Evolutionary conservation across 1,284 basidiomycete species (phyloP).

Genomic region (Serendipita sp.): DNA sequence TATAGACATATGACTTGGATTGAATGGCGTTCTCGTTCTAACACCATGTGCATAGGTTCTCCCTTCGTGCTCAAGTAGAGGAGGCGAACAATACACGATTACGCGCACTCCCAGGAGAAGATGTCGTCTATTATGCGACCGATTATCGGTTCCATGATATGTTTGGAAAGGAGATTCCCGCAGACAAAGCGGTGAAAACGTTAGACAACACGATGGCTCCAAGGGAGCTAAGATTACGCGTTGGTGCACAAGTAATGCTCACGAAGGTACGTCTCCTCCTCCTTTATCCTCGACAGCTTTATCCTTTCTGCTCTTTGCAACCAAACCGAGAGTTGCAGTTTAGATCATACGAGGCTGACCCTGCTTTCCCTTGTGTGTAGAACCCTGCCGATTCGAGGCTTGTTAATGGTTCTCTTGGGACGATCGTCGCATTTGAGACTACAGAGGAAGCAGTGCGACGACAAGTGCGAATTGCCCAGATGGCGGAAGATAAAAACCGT

Average conservation of each 20-base stretch:
- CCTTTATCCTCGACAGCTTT: no score
- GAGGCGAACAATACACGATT: neutral
- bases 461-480: no score
- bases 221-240: neutral
- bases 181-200: neutral
- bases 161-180: neutral
- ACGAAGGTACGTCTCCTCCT: neutral
- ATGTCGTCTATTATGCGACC: neutral
- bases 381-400: neutral
- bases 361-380: neutral
- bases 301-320: no score
- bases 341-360: neutral
- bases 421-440: neutral
- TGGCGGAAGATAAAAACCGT: no score
- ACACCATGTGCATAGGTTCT: neutral
- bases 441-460: neutral
- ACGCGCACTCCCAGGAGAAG: neutral
- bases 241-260: conserved; percentile 4
- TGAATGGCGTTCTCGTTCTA: neutral
- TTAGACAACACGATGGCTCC: neutral
- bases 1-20: neutral
- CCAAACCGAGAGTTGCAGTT: no score
- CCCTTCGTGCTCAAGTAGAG: neutral
- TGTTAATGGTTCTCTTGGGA: neutral
- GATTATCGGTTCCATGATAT: neutral